These are phyloP conservation scores for Aspergillus ibericus DNA, from an alignment of 2,329 filamentous ascomycete species.

Conservation along the genomic window DNA sequence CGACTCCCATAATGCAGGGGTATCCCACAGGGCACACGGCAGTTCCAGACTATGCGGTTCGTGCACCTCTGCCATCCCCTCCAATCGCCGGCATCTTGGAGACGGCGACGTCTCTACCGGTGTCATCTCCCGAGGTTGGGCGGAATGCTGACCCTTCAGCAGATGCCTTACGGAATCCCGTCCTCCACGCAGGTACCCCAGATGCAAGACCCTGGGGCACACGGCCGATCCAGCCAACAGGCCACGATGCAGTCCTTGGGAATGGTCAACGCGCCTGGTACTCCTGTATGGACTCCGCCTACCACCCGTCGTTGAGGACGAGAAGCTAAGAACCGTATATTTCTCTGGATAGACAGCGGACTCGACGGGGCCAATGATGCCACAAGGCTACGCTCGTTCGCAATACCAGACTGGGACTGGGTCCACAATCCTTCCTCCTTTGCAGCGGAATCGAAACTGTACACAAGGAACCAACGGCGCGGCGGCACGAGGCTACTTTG, in stretches of 20 bases:
- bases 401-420: slow-evolving; percentile 33
- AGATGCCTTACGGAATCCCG: slow-evolving; percentile 39
- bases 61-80: slow-evolving; percentile 22
- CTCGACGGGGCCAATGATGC: slow-evolving; percentile 38
- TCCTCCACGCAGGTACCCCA: slow-evolving; percentile 35
- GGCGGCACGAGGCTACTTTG: slow-evolving; percentile 32
- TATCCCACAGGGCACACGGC: slow-evolving; percentile 37
- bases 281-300: slow-evolving; percentile 37
- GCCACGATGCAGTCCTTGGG: slow-evolving; percentile 39
- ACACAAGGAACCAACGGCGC: slow-evolving; percentile 32
- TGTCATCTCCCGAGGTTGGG: background rate
- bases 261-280: slow-evolving; percentile 39
- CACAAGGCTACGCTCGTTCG: slow-evolving; percentile 36
- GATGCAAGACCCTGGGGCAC: slow-evolving; percentile 36
- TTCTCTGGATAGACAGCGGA: slow-evolving; percentile 35
- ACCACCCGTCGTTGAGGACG: slow-evolving; percentile 22
- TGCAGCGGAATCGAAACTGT: slow-evolving; percentile 35
- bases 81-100: slow-evolving; percentile 9
- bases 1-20: slow-evolving; percentile 34
- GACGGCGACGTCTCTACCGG: slow-evolving; percentile 18
- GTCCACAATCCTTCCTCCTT: slow-evolving; percentile 37
- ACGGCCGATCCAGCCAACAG: slow-evolving; percentile 36
- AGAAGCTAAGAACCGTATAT: slow-evolving; percentile 31
- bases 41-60: slow-evolving; percentile 39
- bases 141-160: slow-evolving; percentile 16